These are phyloP conservation scores for Gamsiella multidivaricata DNA, from an alignment of 192 early-diverging fungal species.

Conservation along the genomic window DNA sequence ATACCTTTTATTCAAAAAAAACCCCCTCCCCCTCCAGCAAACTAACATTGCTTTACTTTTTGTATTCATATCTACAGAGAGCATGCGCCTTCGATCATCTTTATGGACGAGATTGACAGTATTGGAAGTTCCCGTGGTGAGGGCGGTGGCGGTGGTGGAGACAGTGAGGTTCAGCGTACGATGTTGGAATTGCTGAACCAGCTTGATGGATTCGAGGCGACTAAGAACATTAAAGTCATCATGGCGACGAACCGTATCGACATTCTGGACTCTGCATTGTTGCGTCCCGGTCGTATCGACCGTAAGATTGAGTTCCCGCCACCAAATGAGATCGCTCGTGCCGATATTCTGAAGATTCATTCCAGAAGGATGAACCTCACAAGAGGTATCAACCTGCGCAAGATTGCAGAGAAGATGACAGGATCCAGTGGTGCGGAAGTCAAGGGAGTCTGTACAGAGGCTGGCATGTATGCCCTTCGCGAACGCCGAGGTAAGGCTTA, in stretches of 20 bases:
- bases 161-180: conserved; percentile 91
- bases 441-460: conserved; percentile 90
- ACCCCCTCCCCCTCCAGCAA: no score
- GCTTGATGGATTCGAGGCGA: conserved; percentile 89
- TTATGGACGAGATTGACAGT: conserved; percentile 94
- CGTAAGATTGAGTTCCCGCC: conserved; percentile 94
- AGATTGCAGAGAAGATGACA: conserved; percentile 88
- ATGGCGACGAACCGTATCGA: conserved; percentile 95
- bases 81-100: conserved; percentile 92
- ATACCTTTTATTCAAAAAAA: neutral
- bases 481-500: conserved; percentile 77
- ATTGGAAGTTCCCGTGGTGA: conserved; percentile 90
- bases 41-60: no score
- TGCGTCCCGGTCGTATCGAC: conserved; percentile 91
- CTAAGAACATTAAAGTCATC: conserved; percentile 93
- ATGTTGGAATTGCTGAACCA: conserved; percentile 93
- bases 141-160: conserved; percentile 78
- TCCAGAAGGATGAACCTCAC: conserved; percentile 93
- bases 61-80: no score
- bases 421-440: conserved; percentile 91
- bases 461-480: conserved; percentile 90
- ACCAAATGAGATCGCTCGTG: conserved; percentile 85
- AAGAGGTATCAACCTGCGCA: conserved; percentile 89
- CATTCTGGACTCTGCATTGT: conserved; percentile 87
- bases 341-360: conserved; percentile 91